Percentiles rank a stretch among this genome's conserved stretches.
Evolutionary conservation across 2,329 filamentous ascomycete species (phyloP).

Genomic region (Falciphora oryzae): DNA sequence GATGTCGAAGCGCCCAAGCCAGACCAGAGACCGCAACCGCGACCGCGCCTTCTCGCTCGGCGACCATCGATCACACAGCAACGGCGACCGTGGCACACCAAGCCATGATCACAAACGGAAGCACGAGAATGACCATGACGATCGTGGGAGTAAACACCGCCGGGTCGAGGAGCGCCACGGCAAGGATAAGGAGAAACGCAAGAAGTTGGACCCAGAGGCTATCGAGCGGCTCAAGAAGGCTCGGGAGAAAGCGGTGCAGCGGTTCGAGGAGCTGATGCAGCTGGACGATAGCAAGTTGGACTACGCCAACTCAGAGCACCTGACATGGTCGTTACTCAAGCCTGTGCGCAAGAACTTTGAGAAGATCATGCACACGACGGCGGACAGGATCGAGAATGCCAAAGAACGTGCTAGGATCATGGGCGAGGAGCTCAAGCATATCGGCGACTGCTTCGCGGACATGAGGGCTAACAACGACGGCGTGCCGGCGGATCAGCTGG

Average conservation of each 20-base stretch:
- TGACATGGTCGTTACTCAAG: constrained; percentile 33
- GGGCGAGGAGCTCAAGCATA: constrained; percentile 29
- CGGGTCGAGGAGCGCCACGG: constrained; percentile 40
- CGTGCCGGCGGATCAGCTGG: constrained; percentile 24
- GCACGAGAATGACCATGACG: constrained; percentile 47
- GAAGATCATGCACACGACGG: constrained; percentile 29
- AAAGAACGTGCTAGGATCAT: constrained; percentile 32
- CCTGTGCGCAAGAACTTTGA: constrained; percentile 31
- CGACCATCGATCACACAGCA: constrained; percentile 46
- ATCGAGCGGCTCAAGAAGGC: constrained; percentile 29
- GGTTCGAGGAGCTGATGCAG: constrained; percentile 32
- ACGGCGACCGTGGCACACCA: constrained; percentile 43
- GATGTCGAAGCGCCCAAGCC: constrained; percentile 38
- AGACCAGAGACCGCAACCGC: constrained; percentile 42
- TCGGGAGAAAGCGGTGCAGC: constrained; percentile 28
- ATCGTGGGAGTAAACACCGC: constrained; percentile 44
- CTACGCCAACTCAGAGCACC: constrained; percentile 26
- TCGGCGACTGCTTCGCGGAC: constrained; percentile 30
- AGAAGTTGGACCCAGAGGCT: constrained; percentile 28
- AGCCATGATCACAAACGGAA: constrained; percentile 56
- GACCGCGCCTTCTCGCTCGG: constrained; percentile 34
- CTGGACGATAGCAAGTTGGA: constrained; percentile 30
- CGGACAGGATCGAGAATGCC: constrained; percentile 23
- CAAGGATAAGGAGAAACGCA: constrained; percentile 32
- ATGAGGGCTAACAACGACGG: constrained; percentile 24